Base-by-base conservation (phyloP, 176 grass and related monocot species). In the Alloteropsis semialata region DNA sequence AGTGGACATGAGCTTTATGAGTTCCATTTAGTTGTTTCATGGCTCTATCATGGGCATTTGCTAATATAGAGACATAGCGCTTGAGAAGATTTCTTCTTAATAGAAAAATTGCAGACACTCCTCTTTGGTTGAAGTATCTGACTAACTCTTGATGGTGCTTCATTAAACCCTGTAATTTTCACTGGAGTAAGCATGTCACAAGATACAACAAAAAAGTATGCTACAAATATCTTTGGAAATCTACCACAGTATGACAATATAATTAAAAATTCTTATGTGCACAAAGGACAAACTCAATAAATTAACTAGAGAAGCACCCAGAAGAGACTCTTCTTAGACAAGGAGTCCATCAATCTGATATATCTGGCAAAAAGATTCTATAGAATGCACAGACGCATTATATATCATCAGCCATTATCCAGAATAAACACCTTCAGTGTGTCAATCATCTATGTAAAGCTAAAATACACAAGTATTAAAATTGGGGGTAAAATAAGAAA, bases 21-120 rank as follows among this genome's bases (percentile, higher is more conserved):
- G 91, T 99, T 75, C 93, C 97, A 69, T 96, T 99, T 87, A 99
- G 58, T 62, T 99, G 91, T 86, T 92, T 99, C 29, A 77, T 53
- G 19, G 44, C 54, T 38, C 85, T 90, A 85, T 96, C 97, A 83
- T 96, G 77, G 32, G 84, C 81, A 86, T 99, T 99, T 80, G 91
- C 85, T 74, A 99, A 85, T 83, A 94, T 80, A 38, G 97, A 99
- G 55, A 99, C 93, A 85, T 94, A 57, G 29, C 91, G 85, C 70
- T 82, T 89, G 43, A 99, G 92, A 78, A 92, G 87, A 65, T 96
- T 94, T 84, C 93, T 99, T 93, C 93, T 87, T 79, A 99, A 90
- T 49, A 96, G 89, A 36, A 99, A 95, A 77, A 99, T 94, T 79
- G 62, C 74, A 84, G 83, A 96, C 12, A 96, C 96, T 29, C 96